Percentiles rank a stretch among this genome's conserved stretches.
phyloP scores from a whole-genome alignment of 2,329 filamentous ascomycete genomes.

The Hypoxylon sp. region DNA sequence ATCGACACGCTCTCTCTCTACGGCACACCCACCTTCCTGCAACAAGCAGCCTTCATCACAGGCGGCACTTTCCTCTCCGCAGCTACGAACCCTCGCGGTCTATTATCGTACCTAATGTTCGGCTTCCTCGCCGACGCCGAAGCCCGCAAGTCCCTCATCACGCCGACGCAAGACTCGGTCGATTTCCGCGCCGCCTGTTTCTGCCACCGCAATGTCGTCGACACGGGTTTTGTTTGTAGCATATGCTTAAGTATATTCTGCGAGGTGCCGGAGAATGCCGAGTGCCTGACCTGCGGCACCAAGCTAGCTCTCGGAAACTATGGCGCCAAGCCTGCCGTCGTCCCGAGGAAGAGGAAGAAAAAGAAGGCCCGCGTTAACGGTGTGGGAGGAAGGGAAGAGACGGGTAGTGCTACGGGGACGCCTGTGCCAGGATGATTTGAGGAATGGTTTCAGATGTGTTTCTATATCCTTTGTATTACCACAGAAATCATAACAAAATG shows the following conservation, averaged over 20 bases:
- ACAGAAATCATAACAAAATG: conserved; percentile 9
- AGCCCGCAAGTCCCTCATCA: conserved; percentile 74
- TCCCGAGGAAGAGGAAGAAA: conserved; percentile 82
- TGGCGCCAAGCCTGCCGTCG: conserved; percentile 81
- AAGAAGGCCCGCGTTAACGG: conserved; percentile 67
- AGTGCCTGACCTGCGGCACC: conserved; percentile 88
- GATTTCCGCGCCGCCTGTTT: conserved; percentile 99
- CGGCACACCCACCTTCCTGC: conserved; percentile 90
- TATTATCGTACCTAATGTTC: conserved; percentile 96
- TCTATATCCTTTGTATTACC: conserved; percentile 11
- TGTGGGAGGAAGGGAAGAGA: conserved; percentile 65
- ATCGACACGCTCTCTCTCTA: conserved; percentile 93
- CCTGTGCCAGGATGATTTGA: conserved; percentile 61
- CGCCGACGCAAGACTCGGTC: conserved; percentile 86
- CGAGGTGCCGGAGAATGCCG: conserved; percentile 70
- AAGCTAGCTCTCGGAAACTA: conserved; percentile 82
- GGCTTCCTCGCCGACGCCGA: conserved; percentile 81
- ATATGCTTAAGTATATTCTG: conserved; percentile 97
- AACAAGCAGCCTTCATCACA: conserved; percentile 83
- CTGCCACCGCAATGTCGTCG: conserved; percentile 91
- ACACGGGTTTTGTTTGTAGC: conserved; percentile 94
- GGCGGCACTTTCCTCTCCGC: conserved; percentile 69
- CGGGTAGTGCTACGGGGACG: conserved; percentile 72
- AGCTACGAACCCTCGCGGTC: conserved; percentile 73
- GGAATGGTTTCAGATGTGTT: not conserved